Base-by-base conservation (phyloP, 805 yeast species). In the Zygoascus biomembranicola region DNA sequence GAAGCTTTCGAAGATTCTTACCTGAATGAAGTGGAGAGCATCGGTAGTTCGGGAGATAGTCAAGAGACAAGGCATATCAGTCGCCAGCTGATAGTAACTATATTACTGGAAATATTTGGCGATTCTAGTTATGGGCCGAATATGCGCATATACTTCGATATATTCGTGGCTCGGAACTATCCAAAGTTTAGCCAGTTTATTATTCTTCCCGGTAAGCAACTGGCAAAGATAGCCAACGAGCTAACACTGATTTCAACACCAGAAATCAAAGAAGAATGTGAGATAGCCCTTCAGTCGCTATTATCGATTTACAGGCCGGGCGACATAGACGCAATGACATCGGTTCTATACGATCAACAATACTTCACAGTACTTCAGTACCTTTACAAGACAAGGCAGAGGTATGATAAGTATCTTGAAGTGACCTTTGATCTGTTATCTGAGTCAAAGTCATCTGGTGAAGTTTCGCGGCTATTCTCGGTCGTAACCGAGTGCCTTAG, bases 141-240 rank as follows among this genome's bases (percentile, higher is more conserved):
- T 5, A 73, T 70, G 39, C 58, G 59, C 14, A 63, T 68, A 3
- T 52, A 47, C 41, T 57, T 67, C 43, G 76, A 87, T 1, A 78
- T 88, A 2, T 94, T 92, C 63, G 67, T 92, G 35, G 87, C 92
- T 0, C 69, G 92, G 54, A 90, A 87, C 63, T 81, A 84, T 57
- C 85, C 97, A 1, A 94, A 92, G 64, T 92, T 86, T 66, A 74
- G 80, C 11, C 99, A 92, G 67, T 90, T 87, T 57, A 75, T 92
- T 10, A 74, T 88, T 45, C 66, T 94, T 1, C 78, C 90, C 0
- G 94, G 84, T 52, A 72, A 80, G 1, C 69, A 73, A 1, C 64
- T 86, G 43, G 76, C 77, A 5, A 64, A 67, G 2, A 69, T 85
- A 0, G 69, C 85, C 26, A 68, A 73, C 3, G 68, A 66, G 2